These are phyloP conservation scores for Apiotrichum gracile DNA, from an alignment of 1,284 basidiomycete species.

Conservation along the genomic window DNA sequence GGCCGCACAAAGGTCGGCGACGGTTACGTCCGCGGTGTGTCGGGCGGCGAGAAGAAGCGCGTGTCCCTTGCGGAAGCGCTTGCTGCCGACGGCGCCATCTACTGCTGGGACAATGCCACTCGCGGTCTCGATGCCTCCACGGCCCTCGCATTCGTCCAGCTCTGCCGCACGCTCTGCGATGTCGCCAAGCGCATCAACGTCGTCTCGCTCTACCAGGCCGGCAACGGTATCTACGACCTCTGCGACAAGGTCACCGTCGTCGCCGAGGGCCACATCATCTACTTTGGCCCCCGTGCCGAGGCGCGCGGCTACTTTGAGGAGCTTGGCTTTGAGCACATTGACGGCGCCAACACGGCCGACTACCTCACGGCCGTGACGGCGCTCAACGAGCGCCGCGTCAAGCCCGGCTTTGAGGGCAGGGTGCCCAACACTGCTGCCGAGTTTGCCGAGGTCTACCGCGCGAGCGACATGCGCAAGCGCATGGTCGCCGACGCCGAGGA, in stretches of 20 bases:
- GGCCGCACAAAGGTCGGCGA: constrained; percentile 25
- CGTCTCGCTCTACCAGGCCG: constrained; percentile 14
- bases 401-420: constrained; percentile 49
- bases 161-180: constrained; percentile 6
- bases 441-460: constrained; percentile 46
- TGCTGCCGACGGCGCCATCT: constrained; percentile 3
- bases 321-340: constrained; percentile 61
- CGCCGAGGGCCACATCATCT: constrained; percentile 72
- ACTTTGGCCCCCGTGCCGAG: constrained; percentile 65
- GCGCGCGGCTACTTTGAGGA: constrained; percentile 72
- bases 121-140: constrained; percentile 77
- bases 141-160: constrained; percentile 50
- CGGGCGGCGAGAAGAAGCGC: constrained; percentile 13
- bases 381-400: constrained; percentile 54
- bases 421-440: constrained; percentile 59
- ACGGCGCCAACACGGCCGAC: constrained; percentile 52
- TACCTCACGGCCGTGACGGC: constrained; percentile 59
- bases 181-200: constrained; percentile 2
- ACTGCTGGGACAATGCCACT: constrained; percentile 54
- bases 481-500: constrained; percentile 35
- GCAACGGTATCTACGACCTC: constrained; percentile 52
- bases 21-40: constrained; percentile 17
- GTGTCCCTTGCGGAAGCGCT: constrained; percentile 9
- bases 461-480: constrained; percentile 25
- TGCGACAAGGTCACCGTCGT: constrained; percentile 59